Evolutionary conservation across 352 stramenopile species (phyloP), one percentile per base, ranked within the genome.

Genomic region (Pythium diclinum): DNA sequence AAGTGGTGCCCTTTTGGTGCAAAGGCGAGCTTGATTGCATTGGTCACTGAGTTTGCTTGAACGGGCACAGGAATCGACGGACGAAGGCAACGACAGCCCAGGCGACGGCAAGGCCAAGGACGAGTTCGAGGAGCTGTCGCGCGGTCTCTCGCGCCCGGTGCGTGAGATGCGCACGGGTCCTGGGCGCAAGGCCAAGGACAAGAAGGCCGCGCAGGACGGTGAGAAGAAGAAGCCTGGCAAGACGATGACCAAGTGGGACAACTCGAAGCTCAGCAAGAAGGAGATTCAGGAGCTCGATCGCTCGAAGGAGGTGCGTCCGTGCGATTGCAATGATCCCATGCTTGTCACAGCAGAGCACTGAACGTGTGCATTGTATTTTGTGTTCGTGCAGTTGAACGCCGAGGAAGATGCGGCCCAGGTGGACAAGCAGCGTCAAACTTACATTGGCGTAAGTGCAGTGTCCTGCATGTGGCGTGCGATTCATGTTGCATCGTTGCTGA

Each of bases 161-260:
- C 61, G 72, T 61, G 34, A 76, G 57, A 94, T 92, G 85, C 83
- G 85, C 52, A 90, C 78, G 23, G 85, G 83, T 23, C 81, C 81
- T 25, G 72, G 73, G 28, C 69, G 69, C 33, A 94, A 91, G 68
- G 64, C 46, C 1, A 66, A 69, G 11, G 92, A 91, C 63, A 79
- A 80, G 23, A 84, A 80, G 30, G 71, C 79, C 60, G 60, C 70
- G 6, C 63, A 66, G 6, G 76, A 79, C 47, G 71, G 78, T 7
- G 68, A 73, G 23, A 77, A 81, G 56, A 93, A 92, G 59, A 88
- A 86, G 57, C 60, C 59, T 28, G 74, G 65, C 30, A 94, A 94
- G 72, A 81, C 88, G 58, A 94, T 91, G 82, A 91, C 77, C 38
- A 91, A 88, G 68, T 92, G 85, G 83, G 87, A 96, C 32, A 74